phyloP scores from a whole-genome alignment of 2,329 filamentous ascomycete genomes.

The Aspergillus spinulosporus region DNA sequence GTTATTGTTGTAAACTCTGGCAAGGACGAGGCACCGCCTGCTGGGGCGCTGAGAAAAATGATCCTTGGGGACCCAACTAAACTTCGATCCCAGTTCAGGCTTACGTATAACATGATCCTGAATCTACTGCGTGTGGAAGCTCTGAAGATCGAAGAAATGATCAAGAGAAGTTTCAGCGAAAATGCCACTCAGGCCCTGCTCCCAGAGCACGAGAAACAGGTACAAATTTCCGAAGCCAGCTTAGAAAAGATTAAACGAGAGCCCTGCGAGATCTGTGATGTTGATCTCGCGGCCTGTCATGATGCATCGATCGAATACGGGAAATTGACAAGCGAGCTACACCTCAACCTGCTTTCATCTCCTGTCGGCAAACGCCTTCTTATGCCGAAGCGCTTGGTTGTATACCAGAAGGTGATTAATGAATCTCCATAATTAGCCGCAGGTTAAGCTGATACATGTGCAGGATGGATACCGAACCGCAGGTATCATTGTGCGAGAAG shows the following conservation, averaged over 20 bases:
- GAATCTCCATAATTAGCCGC: neutral
- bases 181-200: conserved; percentile 93
- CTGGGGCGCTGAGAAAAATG: conserved; percentile 81
- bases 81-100: conserved; percentile 88
- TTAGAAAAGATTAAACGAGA: conserved; percentile 87
- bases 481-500: conserved; percentile 75
- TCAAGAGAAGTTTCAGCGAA: conserved; percentile 98
- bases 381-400: conserved; percentile 70
- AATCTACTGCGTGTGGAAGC: conserved; percentile 94
- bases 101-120: conserved; percentile 99
- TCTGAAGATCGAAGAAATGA: conserved; percentile 99
- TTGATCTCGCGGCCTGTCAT: conserved; percentile 77
- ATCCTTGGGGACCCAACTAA: conserved; percentile 95
- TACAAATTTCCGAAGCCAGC: conserved; percentile 88
- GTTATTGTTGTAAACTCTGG: conserved; percentile 87
- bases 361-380: conserved; percentile 81
- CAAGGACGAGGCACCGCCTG: conserved; percentile 83
- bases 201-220: conserved; percentile 92
- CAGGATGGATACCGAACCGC: conserved; percentile 78
- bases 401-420: conserved; percentile 65
- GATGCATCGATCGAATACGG: conserved; percentile 77
- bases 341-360: conserved; percentile 74
- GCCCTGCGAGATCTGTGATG: conserved; percentile 76
- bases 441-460: conserved; percentile 23
- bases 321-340: conserved; percentile 75